Percentiles rank a stretch among this genome's conserved stretches.
phyloP scores from a whole-genome alignment of 257 asterid species.

The Solanum medicagineum region DNA sequence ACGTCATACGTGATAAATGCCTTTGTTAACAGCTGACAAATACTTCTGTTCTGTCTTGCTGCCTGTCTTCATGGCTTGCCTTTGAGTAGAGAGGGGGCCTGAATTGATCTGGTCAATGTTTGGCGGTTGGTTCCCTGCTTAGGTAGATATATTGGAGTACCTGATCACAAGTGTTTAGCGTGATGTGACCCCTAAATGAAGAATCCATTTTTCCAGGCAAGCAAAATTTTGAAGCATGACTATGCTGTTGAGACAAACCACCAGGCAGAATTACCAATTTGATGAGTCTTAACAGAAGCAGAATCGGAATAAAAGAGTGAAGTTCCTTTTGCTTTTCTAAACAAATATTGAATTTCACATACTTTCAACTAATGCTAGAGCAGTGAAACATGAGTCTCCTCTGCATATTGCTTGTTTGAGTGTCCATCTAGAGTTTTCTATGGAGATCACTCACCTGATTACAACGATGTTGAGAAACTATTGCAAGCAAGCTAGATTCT shows the following conservation, averaged over 20 bases:
- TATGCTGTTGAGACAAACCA: background rate
- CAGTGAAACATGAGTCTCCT: background rate
- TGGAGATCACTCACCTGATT: background rate
- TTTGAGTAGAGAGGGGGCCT: background rate
- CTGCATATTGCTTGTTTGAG: background rate
- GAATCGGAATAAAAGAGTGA: background rate
- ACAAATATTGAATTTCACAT: background rate
- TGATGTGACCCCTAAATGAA: background rate
- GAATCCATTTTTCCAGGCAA: background rate
- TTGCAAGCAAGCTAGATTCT: background rate
- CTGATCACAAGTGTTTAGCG: background rate
- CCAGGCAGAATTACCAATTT: background rate
- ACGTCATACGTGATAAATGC: background rate
- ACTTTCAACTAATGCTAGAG: background rate
- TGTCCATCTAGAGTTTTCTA: too few relatives aligned
- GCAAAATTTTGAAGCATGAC: background rate
- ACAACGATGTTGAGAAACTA: background rate
- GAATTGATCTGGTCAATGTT: background rate
- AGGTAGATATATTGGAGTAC: background rate
- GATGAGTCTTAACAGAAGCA: background rate
- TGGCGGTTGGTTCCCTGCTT: background rate
- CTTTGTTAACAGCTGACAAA: background rate
- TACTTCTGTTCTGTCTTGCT: background rate
- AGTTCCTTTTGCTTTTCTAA: background rate
- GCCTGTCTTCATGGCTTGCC: background rate